phyloP scores from a whole-genome alignment of 2,329 filamentous ascomycete species.

The Talaromyces sp. region DNA sequence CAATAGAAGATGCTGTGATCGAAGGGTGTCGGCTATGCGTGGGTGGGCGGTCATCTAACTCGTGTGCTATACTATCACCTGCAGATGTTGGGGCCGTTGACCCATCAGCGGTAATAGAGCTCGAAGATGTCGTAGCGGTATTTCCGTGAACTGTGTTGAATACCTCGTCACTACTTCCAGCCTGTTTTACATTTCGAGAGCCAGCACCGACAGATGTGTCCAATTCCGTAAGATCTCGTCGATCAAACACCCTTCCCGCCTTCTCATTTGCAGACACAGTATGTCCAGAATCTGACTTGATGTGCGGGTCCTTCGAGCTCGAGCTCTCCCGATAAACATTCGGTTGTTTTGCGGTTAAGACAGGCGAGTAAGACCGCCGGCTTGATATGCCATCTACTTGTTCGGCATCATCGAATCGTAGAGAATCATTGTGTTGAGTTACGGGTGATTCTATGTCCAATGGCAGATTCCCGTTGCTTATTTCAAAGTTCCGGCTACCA shows the following conservation, averaged over 20 bases:
- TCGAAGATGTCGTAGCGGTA: conserved; percentile 30
- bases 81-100: conserved; percentile 27
- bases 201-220: conserved; percentile 26
- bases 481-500: conserved; percentile 27
- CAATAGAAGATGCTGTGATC: conserved; percentile 28
- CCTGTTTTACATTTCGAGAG: conserved; percentile 26
- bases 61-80: conserved; percentile 31
- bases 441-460: conserved; percentile 30
- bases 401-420: conserved; percentile 30
- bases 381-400: conserved; percentile 31
- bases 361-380: conserved; percentile 33
- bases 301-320: conserved; percentile 23
- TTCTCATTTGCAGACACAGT: conserved; percentile 25
- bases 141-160: conserved; percentile 33
- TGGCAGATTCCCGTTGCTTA: conserved; percentile 31
- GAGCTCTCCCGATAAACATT: conserved; percentile 28
- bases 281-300: conserved; percentile 20
- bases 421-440: conserved; percentile 32
- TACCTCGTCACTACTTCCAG: conserved; percentile 27
- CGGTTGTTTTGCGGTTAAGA: conserved; percentile 30
- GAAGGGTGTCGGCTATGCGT: conserved; percentile 30
- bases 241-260: conserved; percentile 26
- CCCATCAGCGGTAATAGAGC: conserved; percentile 30
- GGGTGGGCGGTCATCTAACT: conserved; percentile 27
- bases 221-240: conserved; percentile 29